A percentile compares a stretch with the other conserved stretches of the same genome.
Evolutionary conservation across 2,329 filamentous ascomycete genomes (phyloP).

Genomic region (Mycosphaerelloides madeirae): DNA sequence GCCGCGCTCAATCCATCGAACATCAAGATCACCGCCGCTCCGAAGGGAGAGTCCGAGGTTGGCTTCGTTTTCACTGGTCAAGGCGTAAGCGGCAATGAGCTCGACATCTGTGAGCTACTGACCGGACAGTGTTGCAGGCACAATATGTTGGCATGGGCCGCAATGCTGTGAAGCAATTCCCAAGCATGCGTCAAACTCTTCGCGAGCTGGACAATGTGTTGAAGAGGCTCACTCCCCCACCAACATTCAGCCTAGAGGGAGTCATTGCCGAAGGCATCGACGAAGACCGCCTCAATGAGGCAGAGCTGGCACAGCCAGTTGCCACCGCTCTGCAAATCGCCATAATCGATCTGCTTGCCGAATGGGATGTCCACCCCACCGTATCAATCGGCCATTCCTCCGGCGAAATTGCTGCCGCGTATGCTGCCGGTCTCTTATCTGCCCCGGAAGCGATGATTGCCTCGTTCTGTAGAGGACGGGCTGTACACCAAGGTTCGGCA

Average conservation of each 20-base stretch:
- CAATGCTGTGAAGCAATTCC: constrained; percentile 17
- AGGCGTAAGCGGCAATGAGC: too few relatives aligned
- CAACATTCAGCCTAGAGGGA: background rate
- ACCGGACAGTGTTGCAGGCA: too few relatives aligned
- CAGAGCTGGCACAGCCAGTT: constrained; percentile 36
- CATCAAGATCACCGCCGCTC: background rate
- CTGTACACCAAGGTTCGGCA: too few relatives aligned
- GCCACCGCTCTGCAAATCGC: constrained; percentile 9
- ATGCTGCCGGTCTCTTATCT: constrained; percentile 24
- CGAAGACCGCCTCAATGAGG: constrained; percentile 9
- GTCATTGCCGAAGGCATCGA: background rate
- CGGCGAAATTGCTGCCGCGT: constrained; percentile 34
- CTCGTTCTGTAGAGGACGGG: constrained; percentile 15
- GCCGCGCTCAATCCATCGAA: background rate
- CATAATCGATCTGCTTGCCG: constrained; percentile 5
- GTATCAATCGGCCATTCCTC: constrained; percentile 29
- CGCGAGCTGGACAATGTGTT: background rate
- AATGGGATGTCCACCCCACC: constrained; percentile 19
- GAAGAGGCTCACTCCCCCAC: background rate
- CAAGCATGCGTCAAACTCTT: constrained; percentile 1
- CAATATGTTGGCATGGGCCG: constrained; percentile 15
- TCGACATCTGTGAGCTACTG: too few relatives aligned
- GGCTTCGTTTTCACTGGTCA: constrained; percentile 17
- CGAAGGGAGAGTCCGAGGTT: background rate
- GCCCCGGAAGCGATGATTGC: constrained; percentile 8